Percentiles rank a stretch among this genome's conserved stretches.
Conservation (phyloP, 1,139 yeast species). For the Petasospora fabianii region DNA sequence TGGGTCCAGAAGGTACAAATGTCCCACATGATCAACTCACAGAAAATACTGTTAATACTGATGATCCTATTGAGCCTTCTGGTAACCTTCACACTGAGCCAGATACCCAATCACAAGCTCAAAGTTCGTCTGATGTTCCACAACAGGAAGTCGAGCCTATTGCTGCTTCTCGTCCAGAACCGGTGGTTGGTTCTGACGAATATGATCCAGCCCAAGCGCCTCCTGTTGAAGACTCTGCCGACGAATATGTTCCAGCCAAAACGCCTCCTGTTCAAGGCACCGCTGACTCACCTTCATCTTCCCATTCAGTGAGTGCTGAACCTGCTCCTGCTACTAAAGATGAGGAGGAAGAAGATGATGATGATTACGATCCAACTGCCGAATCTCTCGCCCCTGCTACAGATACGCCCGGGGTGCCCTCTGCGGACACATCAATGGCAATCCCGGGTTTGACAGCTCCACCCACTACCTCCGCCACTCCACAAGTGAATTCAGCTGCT, state of each 20-base stretch:
- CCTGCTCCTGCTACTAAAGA: not conserved
- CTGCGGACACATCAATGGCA: slow-evolving; percentile 1
- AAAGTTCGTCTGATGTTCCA: too few species aligned
- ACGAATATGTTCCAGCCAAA: not conserved
- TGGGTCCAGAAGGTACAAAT: too few species aligned
- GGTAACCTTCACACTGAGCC: too few species aligned
- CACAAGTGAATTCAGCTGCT: slow-evolving; percentile 2
- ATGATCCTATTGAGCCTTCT: too few species aligned
- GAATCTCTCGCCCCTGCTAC: not conserved
- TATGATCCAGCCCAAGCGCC: not conserved
- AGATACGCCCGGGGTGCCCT: not conserved
- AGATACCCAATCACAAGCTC: too few species aligned
- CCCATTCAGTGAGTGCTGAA: not conserved
- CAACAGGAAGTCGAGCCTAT: too few species aligned
- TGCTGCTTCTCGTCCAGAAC: too few species aligned
- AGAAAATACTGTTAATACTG: too few species aligned
- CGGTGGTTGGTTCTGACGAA: not conserved
- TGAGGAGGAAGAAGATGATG: slow-evolving; percentile 16
- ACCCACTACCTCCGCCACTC: slow-evolving; percentile 1
- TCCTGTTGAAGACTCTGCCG: not conserved
- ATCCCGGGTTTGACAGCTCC: slow-evolving; percentile 1
- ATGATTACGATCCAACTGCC: slow-evolving; percentile 20
- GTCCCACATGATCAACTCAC: too few species aligned
- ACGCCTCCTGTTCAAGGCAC: not conserved
- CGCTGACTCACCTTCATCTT: not conserved